Evolutionary conservation across 768 basidiomycete species (phyloP).

Genomic region (Pisolithus tinctorius): DNA sequence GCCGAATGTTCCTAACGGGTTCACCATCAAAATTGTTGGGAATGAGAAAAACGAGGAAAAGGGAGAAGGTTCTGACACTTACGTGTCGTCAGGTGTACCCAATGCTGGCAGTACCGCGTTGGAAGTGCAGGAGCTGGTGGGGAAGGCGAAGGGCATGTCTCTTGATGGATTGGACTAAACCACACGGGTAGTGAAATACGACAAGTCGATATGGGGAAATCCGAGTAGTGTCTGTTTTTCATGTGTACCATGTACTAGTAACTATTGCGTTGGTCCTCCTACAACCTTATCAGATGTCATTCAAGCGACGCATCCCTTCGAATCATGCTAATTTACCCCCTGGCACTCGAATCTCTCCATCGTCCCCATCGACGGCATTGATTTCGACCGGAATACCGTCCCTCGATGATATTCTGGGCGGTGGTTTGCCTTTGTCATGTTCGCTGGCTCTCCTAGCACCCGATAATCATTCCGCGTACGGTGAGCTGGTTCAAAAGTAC

Average conservation of each 20-base stretch:
- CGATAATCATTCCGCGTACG: conserved; percentile 81
- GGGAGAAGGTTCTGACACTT: neutral
- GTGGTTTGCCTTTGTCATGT: conserved; percentile 80
- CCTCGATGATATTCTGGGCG: conserved; percentile 91
- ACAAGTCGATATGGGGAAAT: too few species aligned
- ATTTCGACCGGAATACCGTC: conserved; percentile 88
- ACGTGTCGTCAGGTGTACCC: neutral
- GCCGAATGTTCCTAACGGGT: conserved; percentile 27
- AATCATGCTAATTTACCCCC: conserved; percentile 36
- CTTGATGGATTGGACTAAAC: conserved; percentile 24
- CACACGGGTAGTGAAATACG: neutral
- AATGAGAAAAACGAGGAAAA: conserved; percentile 5
- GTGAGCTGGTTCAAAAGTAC: conserved; percentile 79
- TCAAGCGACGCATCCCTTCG: conserved; percentile 56
- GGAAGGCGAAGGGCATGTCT: conserved; percentile 12
- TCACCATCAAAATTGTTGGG: conserved; percentile 23
- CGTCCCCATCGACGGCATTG: conserved; percentile 47
- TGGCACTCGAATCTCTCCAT: conserved; percentile 55
- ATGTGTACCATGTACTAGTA: too few species aligned
- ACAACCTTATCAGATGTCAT: conserved; percentile 33
- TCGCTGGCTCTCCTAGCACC: conserved; percentile 71
- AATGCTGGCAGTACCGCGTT: neutral
- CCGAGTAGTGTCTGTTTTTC: too few species aligned
- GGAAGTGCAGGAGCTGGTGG: conserved; percentile 9
- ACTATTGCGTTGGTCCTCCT: neutral